Evolutionary conservation across 163 green algal genomes (phyloP).

Genomic region (Scenedesmus sp.): DNA sequence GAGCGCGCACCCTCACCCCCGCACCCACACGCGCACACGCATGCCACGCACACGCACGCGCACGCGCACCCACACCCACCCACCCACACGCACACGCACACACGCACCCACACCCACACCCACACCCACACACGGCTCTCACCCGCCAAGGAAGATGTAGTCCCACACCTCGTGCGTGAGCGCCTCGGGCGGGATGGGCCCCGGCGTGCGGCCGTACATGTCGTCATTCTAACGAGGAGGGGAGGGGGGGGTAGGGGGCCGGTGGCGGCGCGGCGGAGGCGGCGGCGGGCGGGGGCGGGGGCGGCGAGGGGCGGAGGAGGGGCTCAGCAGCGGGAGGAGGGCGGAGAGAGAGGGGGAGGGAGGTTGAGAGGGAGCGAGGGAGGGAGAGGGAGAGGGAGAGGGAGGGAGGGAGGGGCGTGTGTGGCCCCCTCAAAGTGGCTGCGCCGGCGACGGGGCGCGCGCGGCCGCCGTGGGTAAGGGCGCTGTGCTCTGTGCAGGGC

Average conservation of each 20-base stretch:
- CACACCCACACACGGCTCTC: too few species aligned
- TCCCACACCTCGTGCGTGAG: constrained; percentile 95
- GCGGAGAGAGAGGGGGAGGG: too few species aligned
- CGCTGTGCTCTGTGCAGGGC: constrained; percentile 34
- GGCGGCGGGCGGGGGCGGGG: background rate
- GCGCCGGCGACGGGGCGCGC: background rate
- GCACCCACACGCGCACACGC: too few species aligned
- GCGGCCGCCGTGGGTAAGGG: constrained; percentile 26
- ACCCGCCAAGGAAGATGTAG: constrained; percentile 86
- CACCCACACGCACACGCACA: too few species aligned
- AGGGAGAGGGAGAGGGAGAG: too few species aligned
- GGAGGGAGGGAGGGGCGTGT: too few species aligned
- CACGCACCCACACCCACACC: too few species aligned
- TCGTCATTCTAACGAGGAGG: constrained; percentile 81
- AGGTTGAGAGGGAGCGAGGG: too few species aligned
- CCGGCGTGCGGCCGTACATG: constrained; percentile 84
- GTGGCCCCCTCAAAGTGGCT: constrained; percentile 45
- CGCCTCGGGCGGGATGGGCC: constrained; percentile 70
- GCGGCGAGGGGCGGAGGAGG: background rate
- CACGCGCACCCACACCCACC: too few species aligned
- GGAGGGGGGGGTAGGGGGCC: background rate
- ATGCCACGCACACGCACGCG: too few species aligned
- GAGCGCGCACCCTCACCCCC: too few species aligned
- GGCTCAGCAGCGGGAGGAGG: background rate
- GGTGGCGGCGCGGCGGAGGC: too few species aligned